Conservation (phyloP, 78 protist genomes). For the Pigoraptor vietnamica region DNA sequence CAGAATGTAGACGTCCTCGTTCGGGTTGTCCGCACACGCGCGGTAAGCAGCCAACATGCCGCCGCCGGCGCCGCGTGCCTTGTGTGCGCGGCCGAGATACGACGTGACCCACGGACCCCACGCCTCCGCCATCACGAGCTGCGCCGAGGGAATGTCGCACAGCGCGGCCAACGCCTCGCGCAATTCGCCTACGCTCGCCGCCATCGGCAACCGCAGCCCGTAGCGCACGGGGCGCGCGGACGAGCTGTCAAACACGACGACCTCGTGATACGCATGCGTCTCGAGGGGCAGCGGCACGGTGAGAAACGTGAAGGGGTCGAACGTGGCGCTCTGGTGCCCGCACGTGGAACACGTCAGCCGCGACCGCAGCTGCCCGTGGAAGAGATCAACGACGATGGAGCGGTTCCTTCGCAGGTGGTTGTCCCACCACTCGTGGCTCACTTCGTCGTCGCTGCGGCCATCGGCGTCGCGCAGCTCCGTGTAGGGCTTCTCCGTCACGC, state of each 20-base stretch:
- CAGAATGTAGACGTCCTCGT: neutral
- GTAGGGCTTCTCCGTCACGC: conserved; percentile 1
- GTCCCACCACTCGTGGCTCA: conserved; percentile 70
- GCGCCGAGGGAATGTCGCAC: neutral
- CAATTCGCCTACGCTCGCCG: neutral
- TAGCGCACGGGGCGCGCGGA: neutral
- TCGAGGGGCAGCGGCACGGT: conserved; percentile 71
- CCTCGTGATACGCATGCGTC: neutral
- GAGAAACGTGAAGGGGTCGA: conserved; percentile 85
- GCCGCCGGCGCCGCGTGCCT: neutral
- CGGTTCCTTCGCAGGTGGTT: conserved; percentile 65
- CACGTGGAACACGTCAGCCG: conserved; percentile 18
- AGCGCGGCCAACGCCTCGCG: neutral
- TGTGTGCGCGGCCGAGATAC: neutral
- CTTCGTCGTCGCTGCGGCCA: conserved; percentile 1
- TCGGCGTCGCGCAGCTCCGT: neutral
- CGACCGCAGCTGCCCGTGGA: conserved; percentile 72
- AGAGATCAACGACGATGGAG: conserved; percentile 69
- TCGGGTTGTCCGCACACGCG: neutral
- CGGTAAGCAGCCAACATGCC: neutral
- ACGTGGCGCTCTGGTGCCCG: conserved; percentile 40
- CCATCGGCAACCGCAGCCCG: neutral
- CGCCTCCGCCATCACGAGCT: neutral
- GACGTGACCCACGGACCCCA: neutral
- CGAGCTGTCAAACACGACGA: neutral